Conservation (phyloP, 2,329 filamentous ascomycete species). For the Pseudogymnoascus sp. region DNA sequence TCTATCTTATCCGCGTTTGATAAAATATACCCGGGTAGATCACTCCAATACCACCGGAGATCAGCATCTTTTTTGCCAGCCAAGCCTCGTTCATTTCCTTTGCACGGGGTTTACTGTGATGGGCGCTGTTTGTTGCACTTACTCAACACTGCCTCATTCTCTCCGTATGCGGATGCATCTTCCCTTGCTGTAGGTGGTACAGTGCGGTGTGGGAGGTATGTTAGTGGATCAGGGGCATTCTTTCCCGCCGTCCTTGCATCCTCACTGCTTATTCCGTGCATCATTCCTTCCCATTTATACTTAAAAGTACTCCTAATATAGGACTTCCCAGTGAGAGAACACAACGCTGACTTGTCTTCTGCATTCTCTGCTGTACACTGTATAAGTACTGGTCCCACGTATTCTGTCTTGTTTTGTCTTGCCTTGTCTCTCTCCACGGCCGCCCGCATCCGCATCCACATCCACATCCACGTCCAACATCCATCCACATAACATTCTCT, state of each 20-base stretch:
- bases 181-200: not conserved
- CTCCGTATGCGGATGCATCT: not conserved
- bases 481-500: not conserved
- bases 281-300: conserved; percentile 1
- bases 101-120: not conserved
- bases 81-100: conserved; percentile 2
- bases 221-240: not conserved
- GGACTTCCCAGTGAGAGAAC: not conserved
- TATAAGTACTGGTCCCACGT: conserved; percentile 1
- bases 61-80: not conserved
- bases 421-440: not conserved
- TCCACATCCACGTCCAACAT: not conserved
- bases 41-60: not conserved
- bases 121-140: not conserved
- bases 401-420: not conserved
- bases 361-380: not conserved
- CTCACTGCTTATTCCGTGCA: not conserved
- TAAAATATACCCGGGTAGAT: not conserved
- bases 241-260: not conserved
- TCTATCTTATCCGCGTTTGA: not conserved
- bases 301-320: not conserved
- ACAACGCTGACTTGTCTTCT: not conserved
- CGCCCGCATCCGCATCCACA: not conserved
- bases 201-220: not conserved
- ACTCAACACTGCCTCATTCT: not conserved